These are phyloP conservation scores for Myriosclerotinia scirpicola DNA, from an alignment of 2,329 filamentous ascomycete genomes.

Conservation along the genomic window DNA sequence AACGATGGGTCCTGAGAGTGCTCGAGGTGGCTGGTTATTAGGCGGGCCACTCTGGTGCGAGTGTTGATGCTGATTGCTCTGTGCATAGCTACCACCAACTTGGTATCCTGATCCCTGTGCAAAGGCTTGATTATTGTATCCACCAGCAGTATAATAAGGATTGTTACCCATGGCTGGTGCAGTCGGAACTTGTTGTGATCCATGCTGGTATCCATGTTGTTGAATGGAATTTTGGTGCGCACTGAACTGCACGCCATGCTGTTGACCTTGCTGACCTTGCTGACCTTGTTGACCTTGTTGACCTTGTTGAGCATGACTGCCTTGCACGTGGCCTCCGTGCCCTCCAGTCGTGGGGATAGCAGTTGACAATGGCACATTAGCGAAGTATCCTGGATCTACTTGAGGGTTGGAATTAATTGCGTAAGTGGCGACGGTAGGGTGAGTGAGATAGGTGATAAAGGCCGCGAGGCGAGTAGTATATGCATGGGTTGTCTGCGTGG, in stretches of 20 bases:
- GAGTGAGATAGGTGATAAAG: neutral
- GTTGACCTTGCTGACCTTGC: neutral
- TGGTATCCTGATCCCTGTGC: neutral
- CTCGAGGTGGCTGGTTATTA: neutral
- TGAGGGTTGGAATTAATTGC: neutral
- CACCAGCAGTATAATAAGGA: neutral
- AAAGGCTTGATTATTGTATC: neutral
- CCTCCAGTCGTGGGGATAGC: neutral
- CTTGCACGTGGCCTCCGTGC: neutral
- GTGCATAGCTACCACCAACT: neutral
- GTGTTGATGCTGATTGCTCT: neutral
- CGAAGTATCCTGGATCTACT: neutral
- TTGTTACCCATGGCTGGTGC: neutral
- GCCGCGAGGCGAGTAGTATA: constrained; percentile 12
- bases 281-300: too few species aligned
- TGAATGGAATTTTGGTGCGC: too few species aligned
- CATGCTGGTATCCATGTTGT: neutral
- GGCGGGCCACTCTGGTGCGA: neutral
- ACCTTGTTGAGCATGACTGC: neutral
- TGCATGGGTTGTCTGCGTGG: neutral
- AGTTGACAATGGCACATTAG: neutral
- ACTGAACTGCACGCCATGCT: neutral
- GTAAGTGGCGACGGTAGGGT: constrained; percentile 8
- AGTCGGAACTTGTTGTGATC: neutral
- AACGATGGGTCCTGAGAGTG: neutral